Evolutionary conservation across 352 stramenopile species (phyloP).

Genomic region (Phytophthora citricola): DNA sequence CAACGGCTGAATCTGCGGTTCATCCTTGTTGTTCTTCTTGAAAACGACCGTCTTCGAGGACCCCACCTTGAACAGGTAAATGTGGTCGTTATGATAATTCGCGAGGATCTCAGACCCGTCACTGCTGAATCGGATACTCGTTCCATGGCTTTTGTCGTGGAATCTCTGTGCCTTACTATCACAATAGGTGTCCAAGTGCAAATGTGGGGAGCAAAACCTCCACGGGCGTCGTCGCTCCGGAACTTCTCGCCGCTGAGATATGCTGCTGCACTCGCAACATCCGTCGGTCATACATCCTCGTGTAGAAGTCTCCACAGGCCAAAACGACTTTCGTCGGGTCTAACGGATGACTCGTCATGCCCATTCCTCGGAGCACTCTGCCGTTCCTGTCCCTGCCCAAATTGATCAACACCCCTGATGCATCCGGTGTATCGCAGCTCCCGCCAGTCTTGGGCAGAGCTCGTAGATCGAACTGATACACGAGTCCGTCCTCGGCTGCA

Average conservation of each 20-base stretch:
- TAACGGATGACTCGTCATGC: constrained; percentile 71
- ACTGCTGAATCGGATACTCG: constrained; percentile 82
- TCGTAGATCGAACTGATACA: constrained; percentile 87
- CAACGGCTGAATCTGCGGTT: constrained; percentile 23
- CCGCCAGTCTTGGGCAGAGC: constrained; percentile 54
- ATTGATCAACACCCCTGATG: constrained; percentile 70
- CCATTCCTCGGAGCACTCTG: constrained; percentile 65
- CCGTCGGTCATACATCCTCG: constrained; percentile 76
- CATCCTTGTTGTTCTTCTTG: constrained; percentile 35
- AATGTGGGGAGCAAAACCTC: constrained; percentile 80
- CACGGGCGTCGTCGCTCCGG: constrained; percentile 51
- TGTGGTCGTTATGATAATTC: constrained; percentile 89
- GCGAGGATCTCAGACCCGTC: constrained; percentile 72
- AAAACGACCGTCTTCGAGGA: constrained; percentile 35
- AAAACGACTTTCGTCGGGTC: constrained; percentile 77
- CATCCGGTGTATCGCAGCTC: constrained; percentile 33
- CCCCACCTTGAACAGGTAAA: constrained; percentile 80
- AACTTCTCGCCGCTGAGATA: constrained; percentile 22
- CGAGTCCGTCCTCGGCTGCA: constrained; percentile 83
- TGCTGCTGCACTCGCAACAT: constrained; percentile 70
- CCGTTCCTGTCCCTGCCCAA: constrained; percentile 64
- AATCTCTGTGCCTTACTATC: constrained; percentile 43
- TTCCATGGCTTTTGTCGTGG: constrained; percentile 73
- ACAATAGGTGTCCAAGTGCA: constrained; percentile 70
- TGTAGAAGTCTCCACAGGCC: constrained; percentile 84